These are phyloP conservation scores for Inonotus obliquus DNA, from an alignment of 1,284 basidiomycete species.

Conservation along the genomic window DNA sequence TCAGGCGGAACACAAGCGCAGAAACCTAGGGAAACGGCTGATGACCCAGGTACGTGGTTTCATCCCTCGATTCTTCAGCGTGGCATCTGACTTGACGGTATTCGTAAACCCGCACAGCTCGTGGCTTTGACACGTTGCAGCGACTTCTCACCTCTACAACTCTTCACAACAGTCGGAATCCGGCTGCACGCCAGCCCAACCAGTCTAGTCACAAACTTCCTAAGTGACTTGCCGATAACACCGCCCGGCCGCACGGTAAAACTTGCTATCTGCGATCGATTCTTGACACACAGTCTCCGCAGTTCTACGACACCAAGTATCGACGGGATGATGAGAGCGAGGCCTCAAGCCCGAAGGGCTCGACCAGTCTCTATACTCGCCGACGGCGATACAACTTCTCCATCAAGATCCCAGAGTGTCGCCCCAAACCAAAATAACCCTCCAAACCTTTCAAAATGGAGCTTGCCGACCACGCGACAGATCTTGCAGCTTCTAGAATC, in stretches of 20 bases:
- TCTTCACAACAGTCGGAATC: constrained; percentile 7
- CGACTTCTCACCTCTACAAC: constrained; percentile 28
- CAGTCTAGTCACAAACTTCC: not conserved
- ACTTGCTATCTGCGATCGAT: constrained; percentile 15
- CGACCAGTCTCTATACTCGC: not conserved
- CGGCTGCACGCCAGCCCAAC: constrained; percentile 1
- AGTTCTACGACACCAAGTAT: not conserved
- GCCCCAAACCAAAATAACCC: not conserved
- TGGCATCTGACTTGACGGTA: not conserved
- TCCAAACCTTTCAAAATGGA: constrained; percentile 7
- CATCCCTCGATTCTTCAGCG: constrained; percentile 1
- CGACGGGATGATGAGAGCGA: not conserved
- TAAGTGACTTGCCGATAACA: constrained; percentile 10
- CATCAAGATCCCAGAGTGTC: not conserved
- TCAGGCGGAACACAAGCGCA: constrained; percentile 38
- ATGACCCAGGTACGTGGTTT: constrained; percentile 41
- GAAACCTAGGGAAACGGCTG: constrained; percentile 44
- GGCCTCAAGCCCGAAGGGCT: constrained; percentile 13
- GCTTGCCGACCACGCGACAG: not conserved
- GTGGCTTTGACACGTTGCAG: constrained; percentile 48
- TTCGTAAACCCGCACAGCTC: constrained; percentile 35
- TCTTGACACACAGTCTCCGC: constrained; percentile 7
- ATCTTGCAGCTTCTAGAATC: constrained; percentile 2
- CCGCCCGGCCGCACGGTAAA: constrained; percentile 8
- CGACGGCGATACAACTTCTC: not conserved